These are phyloP conservation scores for Phylloporus scabripes DNA, from an alignment of 768 basidiomycete genomes.

Conservation along the genomic window DNA sequence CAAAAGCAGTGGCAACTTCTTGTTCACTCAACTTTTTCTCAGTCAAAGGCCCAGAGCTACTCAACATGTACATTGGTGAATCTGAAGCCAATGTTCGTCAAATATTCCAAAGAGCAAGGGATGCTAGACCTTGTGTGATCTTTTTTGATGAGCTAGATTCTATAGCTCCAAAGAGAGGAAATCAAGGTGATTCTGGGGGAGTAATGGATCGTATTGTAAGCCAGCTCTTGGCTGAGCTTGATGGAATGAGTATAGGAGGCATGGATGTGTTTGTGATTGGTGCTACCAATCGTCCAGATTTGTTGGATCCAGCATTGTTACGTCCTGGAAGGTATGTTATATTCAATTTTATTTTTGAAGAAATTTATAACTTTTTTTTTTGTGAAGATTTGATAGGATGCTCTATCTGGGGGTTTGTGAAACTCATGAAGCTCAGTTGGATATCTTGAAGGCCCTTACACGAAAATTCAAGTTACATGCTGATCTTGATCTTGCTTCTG, in stretches of 20 bases:
- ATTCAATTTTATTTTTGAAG: neutral
- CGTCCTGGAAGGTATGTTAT: slow-evolving; percentile 72
- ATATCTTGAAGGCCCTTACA: slow-evolving; percentile 86
- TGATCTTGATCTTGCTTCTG: slow-evolving; percentile 48
- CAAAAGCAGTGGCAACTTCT: slow-evolving; percentile 94
- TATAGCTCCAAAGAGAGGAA: slow-evolving; percentile 90
- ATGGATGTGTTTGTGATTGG: slow-evolving; percentile 90
- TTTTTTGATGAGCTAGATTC: slow-evolving; percentile 97
- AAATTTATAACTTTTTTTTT: neutral
- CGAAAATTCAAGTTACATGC: slow-evolving; percentile 84
- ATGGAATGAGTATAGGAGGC: slow-evolving; percentile 73
- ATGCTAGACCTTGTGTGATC: slow-evolving; percentile 91
- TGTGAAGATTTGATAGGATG: slow-evolving; percentile 86
- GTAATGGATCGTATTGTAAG: slow-evolving; percentile 98
- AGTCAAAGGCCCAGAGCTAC: slow-evolving; percentile 92
- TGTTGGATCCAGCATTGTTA: slow-evolving; percentile 84
- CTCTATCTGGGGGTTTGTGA: slow-evolving; percentile 91
- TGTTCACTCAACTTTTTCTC: slow-evolving; percentile 95
- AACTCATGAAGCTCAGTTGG: slow-evolving; percentile 76
- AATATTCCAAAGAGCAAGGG: slow-evolving; percentile 85
- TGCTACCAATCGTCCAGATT: slow-evolving; percentile 90
- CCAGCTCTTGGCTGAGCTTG: slow-evolving; percentile 88
- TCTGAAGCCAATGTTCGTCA: slow-evolving; percentile 95
- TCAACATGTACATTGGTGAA: slow-evolving; percentile 99
- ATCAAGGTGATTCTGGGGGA: slow-evolving; percentile 93